phyloP scores from a whole-genome alignment of 1,284 basidiomycete species.

The Trichosporon sp. region DNA sequence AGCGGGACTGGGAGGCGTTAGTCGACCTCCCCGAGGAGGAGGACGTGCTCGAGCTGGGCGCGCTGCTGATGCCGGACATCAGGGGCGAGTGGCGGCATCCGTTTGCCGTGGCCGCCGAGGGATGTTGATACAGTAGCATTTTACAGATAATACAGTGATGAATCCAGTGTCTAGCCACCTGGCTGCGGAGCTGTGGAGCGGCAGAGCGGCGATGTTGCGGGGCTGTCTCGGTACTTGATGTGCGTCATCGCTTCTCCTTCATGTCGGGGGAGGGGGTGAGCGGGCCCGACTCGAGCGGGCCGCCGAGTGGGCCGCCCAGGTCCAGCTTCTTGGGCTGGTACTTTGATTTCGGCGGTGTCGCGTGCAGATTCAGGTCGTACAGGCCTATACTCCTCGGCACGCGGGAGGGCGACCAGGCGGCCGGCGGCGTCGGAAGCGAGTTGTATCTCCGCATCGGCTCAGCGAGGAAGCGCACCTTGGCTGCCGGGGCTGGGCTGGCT shows the following conservation, averaged over 20 bases:
- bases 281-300: background rate
- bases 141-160: constrained; percentile 5
- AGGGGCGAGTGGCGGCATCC: constrained; percentile 9
- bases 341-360: constrained; percentile 2
- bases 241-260: background rate
- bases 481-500: background rate
- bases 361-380: constrained; percentile 16
- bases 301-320: constrained; percentile 1
- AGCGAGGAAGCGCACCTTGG: background rate
- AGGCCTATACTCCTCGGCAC: constrained; percentile 6
- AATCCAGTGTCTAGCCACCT: background rate
- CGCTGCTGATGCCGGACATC: background rate
- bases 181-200: background rate
- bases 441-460: constrained; percentile 7
- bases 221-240: background rate
- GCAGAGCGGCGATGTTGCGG: too few species aligned
- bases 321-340: constrained; percentile 1
- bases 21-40: background rate
- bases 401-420: background rate
- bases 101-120: background rate
- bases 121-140: constrained; percentile 6
- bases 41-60: background rate
- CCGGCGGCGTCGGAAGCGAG: constrained; percentile 9
- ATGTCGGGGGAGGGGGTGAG: constrained; percentile 4
- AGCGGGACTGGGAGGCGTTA: background rate